Evolutionary conservation across 2,329 filamentous ascomycete species (phyloP).

Genomic region (Fonsecaea erecta): DNA sequence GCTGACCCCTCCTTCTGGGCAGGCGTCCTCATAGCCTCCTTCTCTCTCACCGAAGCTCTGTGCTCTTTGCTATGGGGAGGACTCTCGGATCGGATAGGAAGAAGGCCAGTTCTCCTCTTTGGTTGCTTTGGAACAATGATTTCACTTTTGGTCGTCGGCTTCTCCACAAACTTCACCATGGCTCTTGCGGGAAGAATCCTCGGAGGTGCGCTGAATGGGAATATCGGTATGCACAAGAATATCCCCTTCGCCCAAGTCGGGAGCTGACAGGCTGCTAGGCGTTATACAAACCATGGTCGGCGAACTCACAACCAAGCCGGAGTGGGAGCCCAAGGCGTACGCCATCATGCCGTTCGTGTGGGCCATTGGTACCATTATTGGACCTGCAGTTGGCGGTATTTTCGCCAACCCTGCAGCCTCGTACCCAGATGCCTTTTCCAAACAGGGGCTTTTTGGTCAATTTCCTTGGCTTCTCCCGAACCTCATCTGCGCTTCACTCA

Average conservation of each 20-base stretch:
- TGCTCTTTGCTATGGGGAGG: constrained; percentile 89
- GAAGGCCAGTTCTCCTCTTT: constrained; percentile 81
- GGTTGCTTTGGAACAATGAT: constrained; percentile 82
- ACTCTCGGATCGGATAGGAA: constrained; percentile 78
- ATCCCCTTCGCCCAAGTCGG: neutral
- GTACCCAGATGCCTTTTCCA: constrained; percentile 73
- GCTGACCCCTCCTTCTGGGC: constrained; percentile 85
- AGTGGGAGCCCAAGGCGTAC: constrained; percentile 86
- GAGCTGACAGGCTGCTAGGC: constrained; percentile 48
- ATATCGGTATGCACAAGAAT: constrained; percentile 59
- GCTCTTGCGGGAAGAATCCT: constrained; percentile 76
- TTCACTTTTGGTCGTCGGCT: constrained; percentile 80
- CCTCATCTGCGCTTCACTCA: constrained; percentile 75
- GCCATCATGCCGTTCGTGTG: constrained; percentile 94
- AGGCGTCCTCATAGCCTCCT: constrained; percentile 83
- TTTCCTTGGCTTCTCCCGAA: constrained; percentile 92
- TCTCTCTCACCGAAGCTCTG: constrained; percentile 77
- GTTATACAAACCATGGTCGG: constrained; percentile 93
- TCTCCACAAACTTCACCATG: constrained; percentile 81
- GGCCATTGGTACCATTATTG: constrained; percentile 87
- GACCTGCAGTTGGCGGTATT: constrained; percentile 83
- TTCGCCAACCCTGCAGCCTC: constrained; percentile 78
- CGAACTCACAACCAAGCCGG: constrained; percentile 79
- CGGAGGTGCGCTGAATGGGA: constrained; percentile 85
- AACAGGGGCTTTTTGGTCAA: constrained; percentile 68